Conservation (phyloP, 352 stramenopile species). For the Pythium brassicae region DNA sequence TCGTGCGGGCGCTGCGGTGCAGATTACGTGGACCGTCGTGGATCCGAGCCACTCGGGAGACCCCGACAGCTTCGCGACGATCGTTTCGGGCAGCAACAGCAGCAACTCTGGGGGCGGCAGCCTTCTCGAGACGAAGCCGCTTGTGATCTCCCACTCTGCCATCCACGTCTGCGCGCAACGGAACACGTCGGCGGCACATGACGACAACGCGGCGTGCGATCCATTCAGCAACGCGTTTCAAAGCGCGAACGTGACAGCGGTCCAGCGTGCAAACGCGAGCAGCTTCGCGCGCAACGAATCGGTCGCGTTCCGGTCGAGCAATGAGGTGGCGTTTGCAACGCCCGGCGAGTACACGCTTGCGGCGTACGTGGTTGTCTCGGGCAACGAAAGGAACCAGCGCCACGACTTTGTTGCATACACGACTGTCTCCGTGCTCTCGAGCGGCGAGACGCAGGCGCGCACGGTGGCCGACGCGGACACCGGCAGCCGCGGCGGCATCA, state of each 20-base stretch:
- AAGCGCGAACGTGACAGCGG: slow-evolving; percentile 15
- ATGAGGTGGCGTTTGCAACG: slow-evolving; percentile 21
- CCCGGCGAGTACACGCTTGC: slow-evolving; percentile 24
- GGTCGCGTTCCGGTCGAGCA: slow-evolving; percentile 16
- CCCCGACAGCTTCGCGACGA: neutral
- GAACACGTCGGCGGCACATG: neutral
- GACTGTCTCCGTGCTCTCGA: slow-evolving; percentile 3
- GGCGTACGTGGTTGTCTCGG: slow-evolving; percentile 29
- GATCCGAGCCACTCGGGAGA: neutral
- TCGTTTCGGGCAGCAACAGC: neutral
- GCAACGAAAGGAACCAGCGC: slow-evolving; percentile 8
- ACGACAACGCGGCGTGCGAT: slow-evolving; percentile 11
- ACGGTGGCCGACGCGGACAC: slow-evolving; percentile 1
- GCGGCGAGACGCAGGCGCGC: neutral
- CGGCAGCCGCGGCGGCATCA: neutral
- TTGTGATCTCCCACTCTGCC: slow-evolving; percentile 12
- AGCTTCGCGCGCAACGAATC: slow-evolving; percentile 6
- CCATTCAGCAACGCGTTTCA: slow-evolving; percentile 16
- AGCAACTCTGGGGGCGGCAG: neutral
- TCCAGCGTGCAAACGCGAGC: slow-evolving; percentile 18
- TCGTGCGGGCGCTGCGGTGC: slow-evolving; percentile 10
- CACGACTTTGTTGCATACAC: slow-evolving; percentile 33
- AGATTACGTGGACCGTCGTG: slow-evolving; percentile 19
- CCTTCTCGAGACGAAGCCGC: neutral
- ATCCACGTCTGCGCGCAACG: slow-evolving; percentile 17